Conservation (phyloP, 2,329 filamentous ascomycete genomes). For the Simplicillium aogashimaense region DNA sequence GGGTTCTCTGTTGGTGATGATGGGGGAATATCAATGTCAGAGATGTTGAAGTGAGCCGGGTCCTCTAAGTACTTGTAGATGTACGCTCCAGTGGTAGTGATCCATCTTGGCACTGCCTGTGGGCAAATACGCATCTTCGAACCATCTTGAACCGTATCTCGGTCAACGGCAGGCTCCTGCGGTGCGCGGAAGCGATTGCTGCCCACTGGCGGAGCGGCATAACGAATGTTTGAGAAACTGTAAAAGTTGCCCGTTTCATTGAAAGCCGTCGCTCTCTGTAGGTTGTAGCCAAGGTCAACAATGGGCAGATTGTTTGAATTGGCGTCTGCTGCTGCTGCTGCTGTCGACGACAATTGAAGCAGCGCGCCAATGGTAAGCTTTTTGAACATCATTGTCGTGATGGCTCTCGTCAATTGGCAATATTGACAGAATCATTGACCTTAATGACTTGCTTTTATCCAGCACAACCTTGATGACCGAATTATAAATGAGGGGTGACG, state of each 20-base stretch:
- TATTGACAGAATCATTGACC: too few species aligned
- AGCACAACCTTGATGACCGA: too few species aligned
- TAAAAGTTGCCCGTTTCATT: conserved; percentile 7
- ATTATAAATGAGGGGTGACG: too few species aligned
- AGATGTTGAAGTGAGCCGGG: conserved; percentile 1
- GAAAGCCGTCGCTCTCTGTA: conserved; percentile 6
- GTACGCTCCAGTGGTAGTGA: conserved; percentile 1
- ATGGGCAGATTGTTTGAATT: neutral
- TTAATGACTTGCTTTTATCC: too few species aligned
- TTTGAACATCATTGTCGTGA: too few species aligned
- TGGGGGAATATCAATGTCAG: neutral
- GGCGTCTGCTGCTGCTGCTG: too few species aligned
- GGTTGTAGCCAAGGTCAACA: neutral
- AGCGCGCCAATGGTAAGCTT: too few species aligned
- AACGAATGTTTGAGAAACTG: conserved; percentile 15
- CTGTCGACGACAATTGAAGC: too few species aligned
- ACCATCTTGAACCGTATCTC: conserved; percentile 7
- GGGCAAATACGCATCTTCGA: conserved; percentile 9
- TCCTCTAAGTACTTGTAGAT: conserved; percentile 5
- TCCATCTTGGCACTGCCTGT: conserved; percentile 6
- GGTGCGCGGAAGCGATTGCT: conserved; percentile 12
- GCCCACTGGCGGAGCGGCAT: conserved; percentile 10
- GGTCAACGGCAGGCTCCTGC: conserved; percentile 3
- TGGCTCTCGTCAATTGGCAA: too few species aligned
- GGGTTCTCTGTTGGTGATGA: neutral